Conservation (phyloP, 805 yeast genomes). For the Cyberlindnera maritima region DNA sequence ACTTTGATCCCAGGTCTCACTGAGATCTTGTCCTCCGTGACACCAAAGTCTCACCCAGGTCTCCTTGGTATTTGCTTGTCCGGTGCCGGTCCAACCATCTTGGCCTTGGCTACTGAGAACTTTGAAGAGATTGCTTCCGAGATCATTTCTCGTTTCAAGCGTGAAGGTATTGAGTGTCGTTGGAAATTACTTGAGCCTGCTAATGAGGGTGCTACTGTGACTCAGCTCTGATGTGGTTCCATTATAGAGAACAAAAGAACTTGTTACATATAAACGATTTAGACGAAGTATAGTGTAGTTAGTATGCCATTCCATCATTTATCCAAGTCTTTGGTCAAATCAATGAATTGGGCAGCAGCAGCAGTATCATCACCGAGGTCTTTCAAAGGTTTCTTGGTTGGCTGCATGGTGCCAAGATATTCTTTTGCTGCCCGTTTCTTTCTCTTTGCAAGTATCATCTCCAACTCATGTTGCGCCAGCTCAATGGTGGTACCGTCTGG, state of each 20-base stretch:
- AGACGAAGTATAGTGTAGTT: neutral
- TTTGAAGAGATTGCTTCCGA: conserved; percentile 79
- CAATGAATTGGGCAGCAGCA: too few relatives aligned
- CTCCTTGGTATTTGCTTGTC: conserved; percentile 90
- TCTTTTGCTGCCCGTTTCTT: too few relatives aligned
- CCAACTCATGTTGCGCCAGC: too few relatives aligned
- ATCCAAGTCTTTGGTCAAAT: too few relatives aligned
- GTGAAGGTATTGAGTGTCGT: conserved; percentile 64
- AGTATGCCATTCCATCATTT: too few relatives aligned
- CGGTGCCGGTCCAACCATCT: conserved; percentile 97
- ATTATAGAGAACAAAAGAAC: neutral
- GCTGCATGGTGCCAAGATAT: too few relatives aligned
- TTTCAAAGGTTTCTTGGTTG: too few relatives aligned
- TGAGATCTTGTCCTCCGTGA: conserved; percentile 73
- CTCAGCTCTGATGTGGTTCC: conserved; percentile 24
- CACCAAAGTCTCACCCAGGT: conserved; percentile 81
- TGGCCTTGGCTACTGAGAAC: conserved; percentile 88
- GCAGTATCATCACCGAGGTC: too few relatives aligned
- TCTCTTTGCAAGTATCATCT: too few relatives aligned
- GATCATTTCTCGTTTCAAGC: conserved; percentile 65
- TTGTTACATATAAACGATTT: neutral
- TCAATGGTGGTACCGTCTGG: too few relatives aligned
- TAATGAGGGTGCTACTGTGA: conserved; percentile 76
- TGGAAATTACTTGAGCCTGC: conserved; percentile 90
- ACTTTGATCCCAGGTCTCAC: conserved; percentile 87